Evolutionary conservation across 441 rosid genomes (phyloP).

Genomic region (Biscutella laevigata): DNA sequence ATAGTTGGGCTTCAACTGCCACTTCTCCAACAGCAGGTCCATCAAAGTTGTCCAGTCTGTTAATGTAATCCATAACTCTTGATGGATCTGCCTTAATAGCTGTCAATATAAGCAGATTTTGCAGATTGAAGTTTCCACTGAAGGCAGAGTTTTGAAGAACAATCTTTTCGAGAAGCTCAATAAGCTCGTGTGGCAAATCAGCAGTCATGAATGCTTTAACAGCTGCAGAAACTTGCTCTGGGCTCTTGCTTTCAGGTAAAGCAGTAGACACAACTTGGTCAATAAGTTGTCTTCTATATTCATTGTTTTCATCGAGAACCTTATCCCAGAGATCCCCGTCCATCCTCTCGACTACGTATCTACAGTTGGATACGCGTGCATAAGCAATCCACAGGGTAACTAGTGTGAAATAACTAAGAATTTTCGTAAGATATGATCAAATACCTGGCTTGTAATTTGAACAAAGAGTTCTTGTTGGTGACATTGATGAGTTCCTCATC

Average conservation of each 20-base stretch:
- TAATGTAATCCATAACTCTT: constrained; percentile 98
- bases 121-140: constrained; percentile 97
- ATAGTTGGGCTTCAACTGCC: constrained; percentile 90
- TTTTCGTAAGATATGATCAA: constrained; percentile 13
- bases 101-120: constrained; percentile 92
- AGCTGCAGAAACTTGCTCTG: constrained; percentile 99
- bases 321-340: constrained; percentile 96
- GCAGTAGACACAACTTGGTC: constrained; percentile 99
- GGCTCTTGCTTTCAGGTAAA: constrained; percentile 99
- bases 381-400: constrained; percentile 10
- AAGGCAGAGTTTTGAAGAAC: constrained; percentile 99
- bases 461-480: constrained; percentile 90
- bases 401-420: not conserved
- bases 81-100: constrained; percentile 98
- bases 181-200: constrained; percentile 96
- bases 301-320: constrained; percentile 86
- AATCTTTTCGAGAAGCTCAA: constrained; percentile 98
- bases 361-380: constrained; percentile 24
- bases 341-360: constrained; percentile 99
- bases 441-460: constrained; percentile 97
- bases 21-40: constrained; percentile 99
- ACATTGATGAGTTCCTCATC: constrained; percentile 96
- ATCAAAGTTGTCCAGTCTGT: constrained; percentile 96
- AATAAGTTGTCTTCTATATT: constrained; percentile 87
- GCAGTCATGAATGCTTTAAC: constrained; percentile 99